phyloP scores from a whole-genome alignment of 495 filamentous ascomycete species.

The Cudoniella acicularis region DNA sequence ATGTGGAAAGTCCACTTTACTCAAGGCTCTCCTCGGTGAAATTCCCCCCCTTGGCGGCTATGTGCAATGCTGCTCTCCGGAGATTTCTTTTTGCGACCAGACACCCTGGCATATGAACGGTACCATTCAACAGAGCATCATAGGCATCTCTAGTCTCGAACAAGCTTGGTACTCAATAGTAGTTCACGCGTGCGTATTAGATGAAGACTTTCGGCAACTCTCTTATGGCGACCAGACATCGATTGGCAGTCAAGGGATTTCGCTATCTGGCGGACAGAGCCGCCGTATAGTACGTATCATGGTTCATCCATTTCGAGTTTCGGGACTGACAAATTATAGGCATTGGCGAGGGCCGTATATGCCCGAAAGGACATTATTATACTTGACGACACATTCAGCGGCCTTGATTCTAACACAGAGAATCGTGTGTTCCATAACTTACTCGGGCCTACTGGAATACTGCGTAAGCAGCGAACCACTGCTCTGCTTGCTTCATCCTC shows the following conservation, averaged over 20 bases:
- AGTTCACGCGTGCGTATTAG: constrained; percentile 29
- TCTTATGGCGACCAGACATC: constrained; percentile 47
- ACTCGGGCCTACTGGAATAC: constrained; percentile 46
- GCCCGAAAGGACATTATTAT: constrained; percentile 21
- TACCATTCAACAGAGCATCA: constrained; percentile 34
- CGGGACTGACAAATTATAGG: constrained; percentile 6
- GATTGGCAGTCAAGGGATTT: constrained; percentile 54
- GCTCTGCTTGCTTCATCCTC: constrained; percentile 30
- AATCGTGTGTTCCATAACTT: constrained; percentile 51
- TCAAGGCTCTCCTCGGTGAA: constrained; percentile 40
- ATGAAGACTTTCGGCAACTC: constrained; percentile 34
- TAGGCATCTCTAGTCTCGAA: constrained; percentile 12
- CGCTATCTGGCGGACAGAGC: constrained; percentile 51
- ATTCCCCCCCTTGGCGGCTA: constrained; percentile 38
- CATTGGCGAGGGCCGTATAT: constrained; percentile 28
- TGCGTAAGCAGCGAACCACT: constrained; percentile 44
- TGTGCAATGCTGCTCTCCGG: constrained; percentile 18
- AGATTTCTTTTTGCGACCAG: constrained; percentile 30
- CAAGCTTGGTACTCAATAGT: constrained; percentile 2
- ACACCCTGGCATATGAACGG: constrained; percentile 35
- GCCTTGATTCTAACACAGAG: constrained; percentile 54
- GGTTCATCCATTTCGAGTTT: constrained; percentile 19
- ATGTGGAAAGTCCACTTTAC: constrained; percentile 51
- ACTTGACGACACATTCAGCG: constrained; percentile 41
- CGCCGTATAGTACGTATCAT: constrained; percentile 42